Evolutionary conservation across 257 asterid genomes (phyloP).

Genomic region (Plantago major): DNA sequence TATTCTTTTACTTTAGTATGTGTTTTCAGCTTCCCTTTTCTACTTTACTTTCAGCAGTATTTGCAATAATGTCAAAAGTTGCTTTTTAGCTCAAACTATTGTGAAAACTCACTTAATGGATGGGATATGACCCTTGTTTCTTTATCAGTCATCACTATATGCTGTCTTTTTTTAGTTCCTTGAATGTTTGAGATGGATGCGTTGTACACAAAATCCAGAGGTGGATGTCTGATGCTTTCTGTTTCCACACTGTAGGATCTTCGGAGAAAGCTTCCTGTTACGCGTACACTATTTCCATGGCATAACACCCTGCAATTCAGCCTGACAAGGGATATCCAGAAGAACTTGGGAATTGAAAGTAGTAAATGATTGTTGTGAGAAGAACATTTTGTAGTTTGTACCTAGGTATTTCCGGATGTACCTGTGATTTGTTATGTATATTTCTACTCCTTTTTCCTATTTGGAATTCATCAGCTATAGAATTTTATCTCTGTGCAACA

Average conservation of each 20-base stretch:
- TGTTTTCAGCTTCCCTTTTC: no score
- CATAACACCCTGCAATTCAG: slow-evolving; percentile 84
- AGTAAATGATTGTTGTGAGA: slow-evolving; percentile 33
- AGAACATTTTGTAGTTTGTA: slow-evolving; percentile 16
- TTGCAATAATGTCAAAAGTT: no score
- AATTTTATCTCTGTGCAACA: slow-evolving; percentile 10
- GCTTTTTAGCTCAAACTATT: no score
- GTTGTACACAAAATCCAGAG: slow-evolving; percentile 2
- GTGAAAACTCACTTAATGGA: no score
- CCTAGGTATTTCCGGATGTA: slow-evolving; percentile 20
- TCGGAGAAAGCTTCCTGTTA: slow-evolving; percentile 96
- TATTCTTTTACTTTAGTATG: no score
- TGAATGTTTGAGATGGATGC: no score
- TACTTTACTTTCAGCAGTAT: no score
- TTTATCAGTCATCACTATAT: no score
- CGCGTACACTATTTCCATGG: slow-evolving; percentile 94
- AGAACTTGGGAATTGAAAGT: slow-evolving; percentile 68
- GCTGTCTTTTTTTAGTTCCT: no score
- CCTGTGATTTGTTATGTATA: slow-evolving; percentile 13
- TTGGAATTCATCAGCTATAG: slow-evolving; percentile 8
- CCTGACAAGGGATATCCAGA: slow-evolving; percentile 78
- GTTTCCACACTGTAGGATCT: slow-evolving; percentile 55
- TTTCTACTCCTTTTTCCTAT: slow-evolving; percentile 11
- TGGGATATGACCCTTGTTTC: no score
- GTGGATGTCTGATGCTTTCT: neutral